A percentile compares a stretch with the other conserved stretches of the same genome.
Evolutionary conservation across 2,329 filamentous ascomycete species (phyloP).

Genomic region (Microdochium bolleyi): DNA sequence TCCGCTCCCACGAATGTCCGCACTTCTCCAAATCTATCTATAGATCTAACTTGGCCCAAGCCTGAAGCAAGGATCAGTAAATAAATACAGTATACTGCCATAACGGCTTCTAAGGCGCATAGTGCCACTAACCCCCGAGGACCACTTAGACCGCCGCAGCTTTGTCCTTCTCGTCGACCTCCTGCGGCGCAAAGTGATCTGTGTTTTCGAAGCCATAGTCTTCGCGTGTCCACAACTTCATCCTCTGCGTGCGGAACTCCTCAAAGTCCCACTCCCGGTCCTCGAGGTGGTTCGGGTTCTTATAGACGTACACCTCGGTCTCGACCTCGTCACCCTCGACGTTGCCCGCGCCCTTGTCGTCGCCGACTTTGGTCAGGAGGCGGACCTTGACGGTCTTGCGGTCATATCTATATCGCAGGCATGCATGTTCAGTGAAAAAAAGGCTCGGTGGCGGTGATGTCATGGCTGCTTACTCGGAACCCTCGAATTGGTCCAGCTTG

Average conservation of each 20-base stretch:
- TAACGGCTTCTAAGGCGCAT: no score
- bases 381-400: conserved; percentile 20
- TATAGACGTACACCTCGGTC: conserved; percentile 60
- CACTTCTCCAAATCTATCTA: no score
- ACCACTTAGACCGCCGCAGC: neutral
- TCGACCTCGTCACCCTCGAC: conserved; percentile 37
- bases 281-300: conserved; percentile 47
- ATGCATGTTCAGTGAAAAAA: neutral
- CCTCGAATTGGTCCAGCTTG: conserved; percentile 78
- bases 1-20: no score
- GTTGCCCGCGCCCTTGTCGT: conserved; percentile 29
- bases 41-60: no score
- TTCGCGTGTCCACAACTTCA: conserved; percentile 44
- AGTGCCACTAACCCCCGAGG: no score
- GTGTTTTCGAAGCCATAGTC: conserved; percentile 34
- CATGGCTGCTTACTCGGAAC: conserved; percentile 35
- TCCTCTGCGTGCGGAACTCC: conserved; percentile 71
- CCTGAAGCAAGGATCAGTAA: no score
- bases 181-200: conserved; percentile 15
- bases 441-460: conserved; percentile 49
- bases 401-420: conserved; percentile 15
- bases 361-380: conserved; percentile 28
- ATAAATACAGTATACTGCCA: no score
- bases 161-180: conserved; percentile 5
- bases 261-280: conserved; percentile 80